Conservation (phyloP, 2,329 filamentous ascomycete species). For the Camptophora hylomeconis region DNA sequence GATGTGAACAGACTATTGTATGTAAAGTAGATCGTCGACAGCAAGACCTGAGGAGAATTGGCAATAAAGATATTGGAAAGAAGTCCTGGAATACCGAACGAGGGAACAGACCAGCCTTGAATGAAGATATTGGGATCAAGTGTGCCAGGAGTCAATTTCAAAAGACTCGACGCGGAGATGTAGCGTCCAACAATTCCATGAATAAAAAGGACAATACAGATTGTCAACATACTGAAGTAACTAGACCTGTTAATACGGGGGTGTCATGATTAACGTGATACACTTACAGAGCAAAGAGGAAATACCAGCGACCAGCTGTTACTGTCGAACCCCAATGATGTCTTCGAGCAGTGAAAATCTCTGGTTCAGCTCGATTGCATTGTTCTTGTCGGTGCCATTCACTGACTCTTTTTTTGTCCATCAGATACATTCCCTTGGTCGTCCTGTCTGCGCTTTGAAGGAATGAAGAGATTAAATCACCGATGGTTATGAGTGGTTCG, state of each 20-base stretch:
- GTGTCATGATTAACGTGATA: no score
- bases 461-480: slow-evolving; percentile 24
- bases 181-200: neutral
- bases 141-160: slow-evolving; percentile 1
- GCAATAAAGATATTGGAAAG: slow-evolving; percentile 16
- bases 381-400: neutral
- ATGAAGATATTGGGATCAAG: slow-evolving; percentile 1
- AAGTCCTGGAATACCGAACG: no score
- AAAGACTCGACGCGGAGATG: neutral
- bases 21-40: slow-evolving; percentile 22
- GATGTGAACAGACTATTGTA: slow-evolving; percentile 27
- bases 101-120: neutral
- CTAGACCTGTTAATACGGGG: no score
- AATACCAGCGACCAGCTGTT: slow-evolving; percentile 1
- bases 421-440: slow-evolving; percentile 14
- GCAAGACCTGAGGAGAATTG: slow-evolving; percentile 22
- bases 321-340: no score
- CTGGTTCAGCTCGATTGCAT: neutral
- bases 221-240: no score
- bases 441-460: slow-evolving; percentile 18
- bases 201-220: neutral
- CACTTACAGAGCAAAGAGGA: neutral
- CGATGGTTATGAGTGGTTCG: slow-evolving; percentile 19
- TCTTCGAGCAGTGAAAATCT: no score
- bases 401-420: slow-evolving; percentile 3